Evolutionary conservation across 2,329 filamentous ascomycete species (phyloP), one percentile per base, ranked within the genome.

Genomic region (Trichoderma lentiforme): DNA sequence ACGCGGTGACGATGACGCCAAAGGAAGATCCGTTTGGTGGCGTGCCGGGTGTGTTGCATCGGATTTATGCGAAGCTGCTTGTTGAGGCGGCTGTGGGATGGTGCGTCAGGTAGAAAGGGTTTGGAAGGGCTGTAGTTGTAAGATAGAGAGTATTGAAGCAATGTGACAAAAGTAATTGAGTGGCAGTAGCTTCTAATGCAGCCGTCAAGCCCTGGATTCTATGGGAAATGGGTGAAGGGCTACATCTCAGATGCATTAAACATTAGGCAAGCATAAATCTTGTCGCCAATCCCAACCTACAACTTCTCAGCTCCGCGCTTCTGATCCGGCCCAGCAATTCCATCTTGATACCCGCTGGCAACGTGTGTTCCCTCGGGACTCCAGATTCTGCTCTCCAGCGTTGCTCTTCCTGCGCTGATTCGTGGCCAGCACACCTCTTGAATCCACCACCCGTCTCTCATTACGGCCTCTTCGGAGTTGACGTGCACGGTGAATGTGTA

Each of bases 291-390:
- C 2, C n/a, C 43, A 51, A 51, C 4, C 43, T 51, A 66, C 11
- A 57, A 12, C 24, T 66, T 56, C 21, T 57, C 51, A 3, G n/a
- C 21, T 2, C 21, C 47, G 11, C 21, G 32, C 18, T 72, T 74
- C 4, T 73, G 67, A 65, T 71, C 74, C 4, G 80, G 82, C 30
- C 78, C 72, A 34, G 83, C 73, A 21, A 87, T 82, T 4, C 86
- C 86, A 73, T 88, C 86, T 74, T 88, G 86, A 72, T 86, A 87
- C 67, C 84, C 85, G 1, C 84, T 87, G 4, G 86, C 86, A 2
- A 88, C 82, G 74, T 88, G 86, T 21, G 84, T 80, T 1, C 86
- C 86, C 3, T 77, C 74, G 0, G 87, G 86, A 71, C 86, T 88
- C 86, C 86, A 89, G 28, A 87, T 84, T 78, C 84, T 85, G 70